These are phyloP conservation scores for Nephelium lappaceum DNA, from an alignment of 345 rosid genomes.

Conservation along the genomic window DNA sequence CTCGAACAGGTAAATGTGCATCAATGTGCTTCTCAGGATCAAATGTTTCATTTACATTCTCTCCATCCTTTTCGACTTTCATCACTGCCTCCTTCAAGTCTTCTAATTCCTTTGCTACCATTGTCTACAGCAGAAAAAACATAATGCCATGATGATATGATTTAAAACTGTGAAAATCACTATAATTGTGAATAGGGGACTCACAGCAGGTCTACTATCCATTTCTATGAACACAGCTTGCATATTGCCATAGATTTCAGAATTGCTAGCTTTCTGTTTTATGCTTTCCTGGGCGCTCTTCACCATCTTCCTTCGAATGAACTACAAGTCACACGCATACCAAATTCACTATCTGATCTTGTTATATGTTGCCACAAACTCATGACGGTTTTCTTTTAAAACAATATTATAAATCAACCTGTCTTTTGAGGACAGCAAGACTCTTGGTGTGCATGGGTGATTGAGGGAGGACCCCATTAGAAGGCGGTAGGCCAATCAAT, in stretches of 20 bases:
- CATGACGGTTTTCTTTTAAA: no score
- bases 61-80: slow-evolving; percentile 42
- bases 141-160: not conserved
- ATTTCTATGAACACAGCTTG: slow-evolving; percentile 66
- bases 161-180: not conserved
- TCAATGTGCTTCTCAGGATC: slow-evolving; percentile 87
- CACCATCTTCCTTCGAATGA: slow-evolving; percentile 59
- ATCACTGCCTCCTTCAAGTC: slow-evolving; percentile 72
- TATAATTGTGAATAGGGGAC: slow-evolving; percentile 12
- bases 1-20: slow-evolving; percentile 77
- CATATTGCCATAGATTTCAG: slow-evolving; percentile 72
- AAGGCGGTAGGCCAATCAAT: no score
- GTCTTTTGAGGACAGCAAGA: no score
- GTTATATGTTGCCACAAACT: no score
- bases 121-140: slow-evolving; percentile 31
- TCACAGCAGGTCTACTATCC: slow-evolving; percentile 60
- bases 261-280: slow-evolving; percentile 52
- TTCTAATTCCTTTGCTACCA: slow-evolving; percentile 59
- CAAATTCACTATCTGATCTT: no score
- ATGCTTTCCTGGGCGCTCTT: slow-evolving; percentile 75
- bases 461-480: no score
- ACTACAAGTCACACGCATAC: not conserved
- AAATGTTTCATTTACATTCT: slow-evolving; percentile 33
- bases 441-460: no score
- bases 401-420: no score